A percentile compares a stretch with the other conserved stretches of the same genome.
Conservation (phyloP, 2,329 filamentous ascomycete genomes). For the Trichoderma sp. region DNA sequence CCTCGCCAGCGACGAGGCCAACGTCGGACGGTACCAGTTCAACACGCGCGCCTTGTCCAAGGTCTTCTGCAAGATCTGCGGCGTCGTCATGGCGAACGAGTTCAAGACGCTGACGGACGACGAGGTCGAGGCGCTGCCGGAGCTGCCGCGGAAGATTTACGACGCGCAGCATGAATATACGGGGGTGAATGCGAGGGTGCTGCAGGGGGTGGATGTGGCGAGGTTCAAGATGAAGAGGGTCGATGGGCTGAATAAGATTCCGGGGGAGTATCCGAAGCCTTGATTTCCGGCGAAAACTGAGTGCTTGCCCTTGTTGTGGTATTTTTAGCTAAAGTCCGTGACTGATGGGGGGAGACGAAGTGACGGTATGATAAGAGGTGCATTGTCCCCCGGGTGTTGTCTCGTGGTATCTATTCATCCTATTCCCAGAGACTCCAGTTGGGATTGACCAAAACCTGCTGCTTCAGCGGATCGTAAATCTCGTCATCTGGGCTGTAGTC, state of each 20-base stretch:
- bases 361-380: neutral
- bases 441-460: neutral
- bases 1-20: slow-evolving; percentile 44
- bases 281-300: slow-evolving; percentile 32
- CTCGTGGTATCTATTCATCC: too few relatives aligned
- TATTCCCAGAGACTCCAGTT: slow-evolving; percentile 25
- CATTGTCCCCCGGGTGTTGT: too few relatives aligned
- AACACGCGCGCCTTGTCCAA: slow-evolving; percentile 40
- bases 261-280: slow-evolving; percentile 47
- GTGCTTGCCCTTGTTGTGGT: neutral
- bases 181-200: slow-evolving; percentile 45
- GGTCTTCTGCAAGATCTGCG: slow-evolving; percentile 54
- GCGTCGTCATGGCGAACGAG: slow-evolving; percentile 47
- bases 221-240: slow-evolving; percentile 31
- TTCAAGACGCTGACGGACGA: slow-evolving; percentile 40
- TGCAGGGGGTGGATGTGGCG: slow-evolving; percentile 44
- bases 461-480: neutral
- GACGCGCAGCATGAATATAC: slow-evolving; percentile 32
- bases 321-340: too few relatives aligned
- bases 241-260: slow-evolving; percentile 37
- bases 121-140: slow-evolving; percentile 40
- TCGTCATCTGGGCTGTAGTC: neutral
- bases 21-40: slow-evolving; percentile 47
- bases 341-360: neutral
- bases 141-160: slow-evolving; percentile 33